Evolutionary conservation across 2,329 filamentous ascomycete species (phyloP), one percentile per base, ranked within the genome.

Genomic region (Orbilia ellipsospora): DNA sequence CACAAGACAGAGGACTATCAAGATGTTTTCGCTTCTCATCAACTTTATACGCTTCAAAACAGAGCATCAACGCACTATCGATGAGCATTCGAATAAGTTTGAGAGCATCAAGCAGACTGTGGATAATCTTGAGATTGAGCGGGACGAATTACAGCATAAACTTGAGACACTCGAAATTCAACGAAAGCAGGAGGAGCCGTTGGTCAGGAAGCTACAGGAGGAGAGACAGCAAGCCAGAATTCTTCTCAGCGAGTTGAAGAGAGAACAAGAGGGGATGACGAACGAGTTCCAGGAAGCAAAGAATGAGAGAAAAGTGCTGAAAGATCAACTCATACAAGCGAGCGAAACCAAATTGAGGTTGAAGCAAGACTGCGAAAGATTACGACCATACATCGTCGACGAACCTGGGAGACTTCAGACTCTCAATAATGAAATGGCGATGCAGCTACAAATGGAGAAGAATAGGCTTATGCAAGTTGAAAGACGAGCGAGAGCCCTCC

Each of bases 1-100:
- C 15, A 96, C 93, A 0, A 92, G 96, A 81, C 91, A 92, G 70
- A 91, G 95, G 52, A 87, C 98, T 13, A 91, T 94, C 80, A 96
- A 95, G 84, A 96, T 98, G 80, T 95, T 99, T 82, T 96, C 92
- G 78, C 97, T 97, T 83, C 88, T 98, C 78, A 99, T 99, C 85
- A 99, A 99, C 84, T 99, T 99, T 83, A 94, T 98, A 79, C 90
- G 95, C 63, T 99, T 98, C 84, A 91, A 95, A 79, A 76, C 72
- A 84, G 93, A 91, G 77, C 94, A 98, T 83, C 96, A 93, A 0
- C 85, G 86, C 45, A 89, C 95, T 31, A 97, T 98, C 78, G 94
- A 97, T 81, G 89, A 96, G 82, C 92, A 98, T 83, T 95, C 95
- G 84, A 95, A 97, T 85, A 94, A 92, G 80, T 88, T 92, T 12